These are phyloP conservation scores for Lichtheimia corymbifera DNA, from an alignment of 371 early-diverging fungal species.

Conservation along the genomic window DNA sequence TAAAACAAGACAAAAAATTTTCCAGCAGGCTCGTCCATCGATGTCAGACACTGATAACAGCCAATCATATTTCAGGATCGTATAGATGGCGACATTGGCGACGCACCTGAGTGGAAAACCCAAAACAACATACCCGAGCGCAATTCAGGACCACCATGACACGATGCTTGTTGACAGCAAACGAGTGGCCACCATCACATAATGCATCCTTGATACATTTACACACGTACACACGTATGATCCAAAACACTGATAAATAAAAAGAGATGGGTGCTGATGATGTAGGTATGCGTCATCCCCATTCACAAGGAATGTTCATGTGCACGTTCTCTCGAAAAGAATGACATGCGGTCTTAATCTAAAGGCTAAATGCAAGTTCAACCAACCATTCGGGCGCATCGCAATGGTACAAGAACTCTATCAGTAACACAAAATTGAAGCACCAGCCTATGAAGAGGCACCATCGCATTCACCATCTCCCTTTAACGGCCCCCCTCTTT, in stretches of 20 bases:
- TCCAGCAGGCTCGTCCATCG: not conserved
- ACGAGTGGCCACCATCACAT: not conserved
- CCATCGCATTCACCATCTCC: too few relatives aligned
- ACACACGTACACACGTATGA: not conserved
- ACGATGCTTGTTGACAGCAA: constrained; percentile 1
- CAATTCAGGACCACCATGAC: not conserved
- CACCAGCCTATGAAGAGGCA: too few relatives aligned
- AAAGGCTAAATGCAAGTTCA: not conserved
- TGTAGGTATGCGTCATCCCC: too few relatives aligned
- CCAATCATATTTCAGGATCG: constrained; percentile 6
- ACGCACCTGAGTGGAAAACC: not conserved
- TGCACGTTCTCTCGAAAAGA: not conserved
- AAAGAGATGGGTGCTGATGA: too few relatives aligned
- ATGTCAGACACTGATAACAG: not conserved
- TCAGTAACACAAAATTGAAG: too few relatives aligned
- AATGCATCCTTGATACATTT: not conserved
- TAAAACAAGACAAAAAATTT: constrained; percentile 9
- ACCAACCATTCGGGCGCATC: too few relatives aligned
- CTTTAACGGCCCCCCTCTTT: too few relatives aligned
- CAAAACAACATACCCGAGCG: constrained; percentile 2
- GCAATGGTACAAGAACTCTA: too few relatives aligned
- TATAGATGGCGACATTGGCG: constrained; percentile 10
- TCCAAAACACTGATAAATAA: not conserved
- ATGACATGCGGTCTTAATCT: not conserved
- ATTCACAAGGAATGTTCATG: not conserved